Conservation (phyloP, 345 rosid species). For the Anacardium occidentale region DNA sequence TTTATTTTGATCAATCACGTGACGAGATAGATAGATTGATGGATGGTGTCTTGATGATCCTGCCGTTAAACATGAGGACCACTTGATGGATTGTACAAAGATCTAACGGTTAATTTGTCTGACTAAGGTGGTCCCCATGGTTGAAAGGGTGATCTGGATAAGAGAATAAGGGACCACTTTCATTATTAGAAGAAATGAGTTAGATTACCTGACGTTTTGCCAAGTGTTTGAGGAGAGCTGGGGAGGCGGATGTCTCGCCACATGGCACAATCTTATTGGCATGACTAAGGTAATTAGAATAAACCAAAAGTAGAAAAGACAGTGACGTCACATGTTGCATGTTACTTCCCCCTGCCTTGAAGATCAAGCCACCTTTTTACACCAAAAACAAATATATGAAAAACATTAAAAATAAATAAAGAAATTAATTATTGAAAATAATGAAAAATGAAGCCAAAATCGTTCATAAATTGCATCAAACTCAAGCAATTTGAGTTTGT, state of each 20-base stretch:
- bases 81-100: not conserved
- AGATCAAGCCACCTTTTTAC: slow-evolving; percentile 69
- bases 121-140: slow-evolving; percentile 15
- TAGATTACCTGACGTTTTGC: slow-evolving; percentile 56
- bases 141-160: not conserved
- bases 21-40: not conserved
- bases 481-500: too few relatives aligned
- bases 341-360: slow-evolving; percentile 91
- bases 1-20: slow-evolving; percentile 19
- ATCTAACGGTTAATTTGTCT: slow-evolving; percentile 29
- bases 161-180: slow-evolving; percentile 8
- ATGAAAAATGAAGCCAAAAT: not conserved
- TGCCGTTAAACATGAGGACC: slow-evolving; percentile 12
- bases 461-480: too few relatives aligned
- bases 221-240: slow-evolving; percentile 55
- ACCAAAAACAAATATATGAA: not conserved
- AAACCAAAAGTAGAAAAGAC: slow-evolving; percentile 78
- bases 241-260: slow-evolving; percentile 53
- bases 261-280: slow-evolving; percentile 58
- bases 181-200: not conserved
- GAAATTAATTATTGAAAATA: not conserved
- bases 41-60: slow-evolving; percentile 4
- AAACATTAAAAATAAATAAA: not conserved
- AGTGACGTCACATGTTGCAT: slow-evolving; percentile 95
- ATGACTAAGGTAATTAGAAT: slow-evolving; percentile 80